These are phyloP conservation scores for Entoloma clypeatum DNA, from an alignment of 1,284 basidiomycete species.

Conservation along the genomic window DNA sequence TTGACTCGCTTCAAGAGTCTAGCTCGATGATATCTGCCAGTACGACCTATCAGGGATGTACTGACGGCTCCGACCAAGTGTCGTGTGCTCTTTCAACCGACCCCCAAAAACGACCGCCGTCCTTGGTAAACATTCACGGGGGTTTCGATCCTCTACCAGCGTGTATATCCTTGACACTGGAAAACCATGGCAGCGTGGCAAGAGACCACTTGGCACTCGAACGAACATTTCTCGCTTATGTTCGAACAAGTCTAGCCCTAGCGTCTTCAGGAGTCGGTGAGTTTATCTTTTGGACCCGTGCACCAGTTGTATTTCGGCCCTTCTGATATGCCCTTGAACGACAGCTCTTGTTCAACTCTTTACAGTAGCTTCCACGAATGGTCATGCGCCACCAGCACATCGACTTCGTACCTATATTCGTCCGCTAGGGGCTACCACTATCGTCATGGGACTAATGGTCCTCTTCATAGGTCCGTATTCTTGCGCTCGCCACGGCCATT, in stretches of 20 bases:
- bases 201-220: constrained; percentile 59
- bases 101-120: background rate
- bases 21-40: too few relatives aligned
- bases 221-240: constrained; percentile 57
- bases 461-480: constrained; percentile 43
- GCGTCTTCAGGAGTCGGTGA: constrained; percentile 58
- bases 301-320: constrained; percentile 1
- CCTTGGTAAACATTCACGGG: constrained; percentile 1
- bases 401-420: constrained; percentile 42
- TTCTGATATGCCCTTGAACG: constrained; percentile 1
- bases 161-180: constrained; percentile 33
- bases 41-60: too few relatives aligned
- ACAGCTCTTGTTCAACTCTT: constrained; percentile 59
- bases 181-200: constrained; percentile 58
- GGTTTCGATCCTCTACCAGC: constrained; percentile 15
- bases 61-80: too few relatives aligned
- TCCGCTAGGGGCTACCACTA: constrained; percentile 51
- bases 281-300: constrained; percentile 19
- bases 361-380: constrained; percentile 35
- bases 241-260: constrained; percentile 54
- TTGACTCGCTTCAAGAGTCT: too few relatives aligned
- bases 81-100: background rate
- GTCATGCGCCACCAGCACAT: constrained; percentile 17
- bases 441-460: constrained; percentile 48
- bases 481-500: background rate